Evolutionary conservation across 2,329 filamentous ascomycete species (phyloP).

Genomic region (Periconia digitata): DNA sequence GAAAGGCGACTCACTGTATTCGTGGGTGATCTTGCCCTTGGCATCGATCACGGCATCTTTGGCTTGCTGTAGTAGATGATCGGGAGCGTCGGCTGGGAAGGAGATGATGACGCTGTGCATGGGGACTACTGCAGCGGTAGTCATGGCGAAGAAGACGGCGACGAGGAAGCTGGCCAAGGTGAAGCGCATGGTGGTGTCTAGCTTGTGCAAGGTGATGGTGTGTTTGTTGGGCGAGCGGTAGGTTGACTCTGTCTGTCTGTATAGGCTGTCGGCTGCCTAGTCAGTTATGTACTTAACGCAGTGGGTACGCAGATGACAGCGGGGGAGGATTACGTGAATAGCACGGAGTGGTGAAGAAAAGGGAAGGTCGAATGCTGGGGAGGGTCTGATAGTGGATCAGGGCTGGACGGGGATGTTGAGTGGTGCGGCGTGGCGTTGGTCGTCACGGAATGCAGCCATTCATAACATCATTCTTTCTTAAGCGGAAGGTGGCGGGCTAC

Average conservation of each 20-base stretch:
- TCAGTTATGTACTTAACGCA: too few relatives aligned
- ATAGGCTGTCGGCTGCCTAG: not conserved
- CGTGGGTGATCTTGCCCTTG: conserved; percentile 73
- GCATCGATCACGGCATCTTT: conserved; percentile 70
- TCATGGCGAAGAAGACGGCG: conserved; percentile 63
- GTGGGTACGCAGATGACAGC: too few relatives aligned
- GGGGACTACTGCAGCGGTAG: conserved; percentile 45
- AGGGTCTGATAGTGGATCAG: not conserved
- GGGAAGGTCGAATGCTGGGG: too few relatives aligned
- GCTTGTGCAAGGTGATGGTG: not conserved
- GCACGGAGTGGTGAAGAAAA: too few relatives aligned
- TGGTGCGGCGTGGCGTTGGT: not conserved
- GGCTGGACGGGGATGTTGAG: not conserved
- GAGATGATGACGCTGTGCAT: conserved; percentile 77
- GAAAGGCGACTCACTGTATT: conserved; percentile 55
- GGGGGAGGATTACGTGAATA: not conserved
- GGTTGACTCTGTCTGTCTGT: not conserved
- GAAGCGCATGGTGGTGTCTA: conserved; percentile 62
- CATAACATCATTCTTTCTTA: conserved; percentile 5
- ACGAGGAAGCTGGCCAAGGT: conserved; percentile 60
- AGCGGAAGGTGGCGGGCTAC: conserved; percentile 6
- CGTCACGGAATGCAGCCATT: not conserved
- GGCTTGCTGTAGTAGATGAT: conserved; percentile 68
- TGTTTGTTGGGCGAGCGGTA: not conserved
- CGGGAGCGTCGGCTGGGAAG: conserved; percentile 70